Base-by-base conservation (phyloP, 495 filamentous ascomycete species). In the Emericellopsis terricola region DNA sequence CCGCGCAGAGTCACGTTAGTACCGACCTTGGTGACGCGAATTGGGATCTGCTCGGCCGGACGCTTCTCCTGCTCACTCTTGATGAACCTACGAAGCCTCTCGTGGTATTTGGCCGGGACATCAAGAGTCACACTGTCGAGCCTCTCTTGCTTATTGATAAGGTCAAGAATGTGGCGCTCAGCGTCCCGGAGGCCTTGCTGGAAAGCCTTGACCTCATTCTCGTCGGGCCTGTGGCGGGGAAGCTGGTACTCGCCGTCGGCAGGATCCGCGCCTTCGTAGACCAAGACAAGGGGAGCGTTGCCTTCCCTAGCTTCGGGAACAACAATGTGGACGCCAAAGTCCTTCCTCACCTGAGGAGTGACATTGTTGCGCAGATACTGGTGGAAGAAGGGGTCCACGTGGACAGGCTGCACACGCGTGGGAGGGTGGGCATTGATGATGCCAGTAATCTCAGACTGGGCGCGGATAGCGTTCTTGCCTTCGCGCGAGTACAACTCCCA, bases 401-500 rank as follows among this genome's bases (percentile, higher is more conserved):
- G 45, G 14, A 91, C 51, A 24, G 74, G 70, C 15, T 68, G 60
- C 32, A 92, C 60, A 33, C 80, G 71, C 13, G 75, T 63, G 3
- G 85, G 86, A 24, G 84, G 84, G 40, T 87, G 81, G 33, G 73
- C 74, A 34, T 73, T 72, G 38, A 92, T 69, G 23, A 92, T 62
- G 43, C 71, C 76, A 55, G 72, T 78, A 49, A 94, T 79, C 41
- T 91, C 83, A 10, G 71, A 70, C 34, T 79, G 74, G 17, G 83
- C 84, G 38, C 74, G 73, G 44, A 86, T 74, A 5, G 69, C 69
- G 47, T 81, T 89, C 64, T 83, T 89, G 39, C 73, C 74, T 43
- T 91, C 78, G 27, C 78, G 67, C 3, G 81, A 76, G 53, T 80
- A 93, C 10, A 94, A 64, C 49, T 89, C 75, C 82, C 82, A 92